Conservation (phyloP, 2,329 filamentous ascomycete genomes). For the Talaromyces sp. region DNA sequence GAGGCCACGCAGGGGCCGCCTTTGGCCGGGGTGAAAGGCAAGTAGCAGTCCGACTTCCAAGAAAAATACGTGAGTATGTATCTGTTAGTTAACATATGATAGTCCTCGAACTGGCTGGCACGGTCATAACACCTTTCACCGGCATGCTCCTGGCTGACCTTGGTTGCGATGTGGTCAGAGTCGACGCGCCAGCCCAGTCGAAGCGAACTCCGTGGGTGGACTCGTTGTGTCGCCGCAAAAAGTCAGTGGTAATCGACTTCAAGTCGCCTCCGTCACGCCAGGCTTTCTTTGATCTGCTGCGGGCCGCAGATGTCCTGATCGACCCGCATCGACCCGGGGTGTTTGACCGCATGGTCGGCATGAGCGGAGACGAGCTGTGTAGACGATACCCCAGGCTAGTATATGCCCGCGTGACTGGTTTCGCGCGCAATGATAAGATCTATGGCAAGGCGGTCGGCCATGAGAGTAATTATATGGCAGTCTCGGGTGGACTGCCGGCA, state of each 20-base stretch:
- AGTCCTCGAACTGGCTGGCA: conserved; percentile 9
- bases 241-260: conserved; percentile 8
- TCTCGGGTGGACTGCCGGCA: conserved; percentile 8
- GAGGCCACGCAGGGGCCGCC: neutral
- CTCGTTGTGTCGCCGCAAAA: conserved; percentile 9
- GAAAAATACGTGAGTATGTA: neutral
- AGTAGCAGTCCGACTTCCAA: neutral
- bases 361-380: conserved; percentile 7
- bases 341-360: conserved; percentile 7
- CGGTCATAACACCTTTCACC: conserved; percentile 6
- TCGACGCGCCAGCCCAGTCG: neutral
- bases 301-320: conserved; percentile 7
- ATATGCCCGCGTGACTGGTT: conserved; percentile 9
- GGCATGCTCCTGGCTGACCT: conserved; percentile 11
- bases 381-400: conserved; percentile 2
- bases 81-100: neutral
- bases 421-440: conserved; percentile 1
- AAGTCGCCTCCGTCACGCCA: neutral
- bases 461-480: conserved; percentile 10
- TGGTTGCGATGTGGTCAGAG: conserved; percentile 10
- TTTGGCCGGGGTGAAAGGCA: conserved; percentile 11
- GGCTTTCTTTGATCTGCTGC: conserved; percentile 6
- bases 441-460: conserved; percentile 6
- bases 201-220: conserved; percentile 1
- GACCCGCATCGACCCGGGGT: conserved; percentile 2